Conservation (phyloP, 1,284 basidiomycete genomes). For the Athelia sp. region DNA sequence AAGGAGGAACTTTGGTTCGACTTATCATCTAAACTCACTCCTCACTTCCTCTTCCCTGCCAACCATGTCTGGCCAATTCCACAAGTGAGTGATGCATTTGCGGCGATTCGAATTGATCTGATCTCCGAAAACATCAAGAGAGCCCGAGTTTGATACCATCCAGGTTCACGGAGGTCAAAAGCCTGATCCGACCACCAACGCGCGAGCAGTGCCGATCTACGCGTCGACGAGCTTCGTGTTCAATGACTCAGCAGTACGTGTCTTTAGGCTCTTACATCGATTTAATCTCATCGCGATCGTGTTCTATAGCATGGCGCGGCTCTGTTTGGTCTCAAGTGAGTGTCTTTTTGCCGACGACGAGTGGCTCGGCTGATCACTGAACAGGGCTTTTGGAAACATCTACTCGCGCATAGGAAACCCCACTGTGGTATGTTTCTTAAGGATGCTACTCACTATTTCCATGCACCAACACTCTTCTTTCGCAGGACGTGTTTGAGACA, state of each 20-base stretch:
- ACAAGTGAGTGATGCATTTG: too few relatives aligned
- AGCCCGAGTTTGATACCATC: constrained; percentile 77
- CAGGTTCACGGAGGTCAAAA: constrained; percentile 82
- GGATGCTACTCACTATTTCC: too few relatives aligned
- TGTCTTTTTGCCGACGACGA: too few relatives aligned
- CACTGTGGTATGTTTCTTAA: constrained; percentile 42
- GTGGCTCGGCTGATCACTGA: too few relatives aligned
- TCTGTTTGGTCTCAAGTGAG: constrained; percentile 70
- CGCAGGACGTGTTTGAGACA: constrained; percentile 79
- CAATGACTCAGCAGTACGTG: constrained; percentile 60
- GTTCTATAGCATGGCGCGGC: constrained; percentile 71
- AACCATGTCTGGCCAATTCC: too few relatives aligned
- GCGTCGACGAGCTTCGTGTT: constrained; percentile 76
- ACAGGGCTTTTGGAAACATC: constrained; percentile 53
- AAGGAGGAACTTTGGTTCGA: too few relatives aligned
- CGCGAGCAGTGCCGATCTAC: constrained; percentile 83
- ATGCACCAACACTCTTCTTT: too few relatives aligned
- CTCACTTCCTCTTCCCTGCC: too few relatives aligned
- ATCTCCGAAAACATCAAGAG: constrained; percentile 25
- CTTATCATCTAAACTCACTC: too few relatives aligned
- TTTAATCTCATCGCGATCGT: neutral
- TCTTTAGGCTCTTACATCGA: neutral
- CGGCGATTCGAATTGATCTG: too few relatives aligned
- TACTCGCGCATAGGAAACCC: constrained; percentile 83
- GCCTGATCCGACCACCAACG: constrained; percentile 67